Evolutionary conservation across 352 stramenopile genomes (phyloP), one percentile per base, ranked within the genome.

Genomic region (Detonula confervacea): DNA sequence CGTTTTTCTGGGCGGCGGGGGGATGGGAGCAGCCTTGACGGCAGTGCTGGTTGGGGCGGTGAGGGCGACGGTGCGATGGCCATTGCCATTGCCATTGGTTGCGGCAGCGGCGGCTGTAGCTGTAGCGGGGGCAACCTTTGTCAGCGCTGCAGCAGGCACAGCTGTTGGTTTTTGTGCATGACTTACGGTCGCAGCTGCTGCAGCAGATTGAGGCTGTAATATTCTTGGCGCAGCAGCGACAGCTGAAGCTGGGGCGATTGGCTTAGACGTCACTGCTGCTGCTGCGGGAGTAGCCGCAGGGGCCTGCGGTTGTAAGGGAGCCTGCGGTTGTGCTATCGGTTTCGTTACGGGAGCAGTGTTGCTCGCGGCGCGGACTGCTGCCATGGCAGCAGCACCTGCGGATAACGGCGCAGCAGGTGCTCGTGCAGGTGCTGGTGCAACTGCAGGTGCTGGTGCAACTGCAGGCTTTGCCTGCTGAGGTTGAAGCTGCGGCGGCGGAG

Each of bases 1-100:
- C 47, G 49, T 14, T 72, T 60, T 79, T 39, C 12, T 37, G 11
- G 30, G 57, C 25, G 22, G 25, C 24, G 25, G 16, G n/a, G 57
- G 7, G 54, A 46, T 24, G 14, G 27, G 6, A 16, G 3, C 12
- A 11, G 8, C 22, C 12, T 24, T 25, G 20, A 24, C 27, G 27
- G 54, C 25, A 46, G 54, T 22, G 24, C 8, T 20, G 18, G 54
- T 44, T 37, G 51, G n/a, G 7, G 51, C 1, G 4, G 22, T 18
- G n/a, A n/a, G n/a, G n/a, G n/a, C 27, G 51, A 9, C 14, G 51
- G 4, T 37, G 22, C 9, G 9, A 47, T 16, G 9, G 46, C 46
- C 20, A 55, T 55, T 55, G 46, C 39, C 39, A 47, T 55, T 55
- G 46, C 4, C 20, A 25, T 25, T 25, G 46, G 16, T 55, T 9